Base-by-base conservation (phyloP, 257 asterid species). In the Henckelia pumila region DNA sequence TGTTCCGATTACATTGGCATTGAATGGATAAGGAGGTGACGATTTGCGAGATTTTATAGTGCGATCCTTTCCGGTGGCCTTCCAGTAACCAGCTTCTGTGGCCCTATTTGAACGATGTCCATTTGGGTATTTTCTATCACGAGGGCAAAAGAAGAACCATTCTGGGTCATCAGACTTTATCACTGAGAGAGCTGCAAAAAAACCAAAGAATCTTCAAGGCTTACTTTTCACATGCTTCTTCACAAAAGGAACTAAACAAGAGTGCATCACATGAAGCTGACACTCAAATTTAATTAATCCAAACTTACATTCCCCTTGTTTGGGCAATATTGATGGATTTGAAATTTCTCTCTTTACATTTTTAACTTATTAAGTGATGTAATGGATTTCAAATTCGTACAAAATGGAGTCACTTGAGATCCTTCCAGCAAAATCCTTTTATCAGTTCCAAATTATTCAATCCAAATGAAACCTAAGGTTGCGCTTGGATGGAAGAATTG, bases 41-140 rank as follows among this genome's bases (percentile, higher is more conserved):
- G 90, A 63, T 70, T 75, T 84, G 60, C 80, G 86, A 60, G 87
- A 71, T 75, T 80, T 88, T 62, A 89, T 84, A n/a, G 78, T 80
- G 32, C 95, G 92, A 75, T 89, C 96, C 80, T 84, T 89, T 68
- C 96, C 96, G 11, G 96, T 88, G 62, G 96, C 94, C 75, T 88
- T 88, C 95, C 95, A 88, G 17, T 84, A 88, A 71, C 95, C 95
- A 73, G 88, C 84, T 73, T 82, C 89, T 13, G 96, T 88, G 69
- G 96, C 94, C 63, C 96, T 76, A 75, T 88, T 88, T 60, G 85
- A 84, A 57, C 96, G 94, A 63, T 82, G 85, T 25, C 96, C 96
- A 58, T 88, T 88, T 63, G 88, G 88, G 63, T 88, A 88, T 59
- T 88, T 88, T 71, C 84, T 84, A 72, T 88, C 94, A 17, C 87